Evolutionary conservation across 2,329 filamentous ascomycete species (phyloP), one percentile per base, ranked within the genome.

Genomic region (Ceratocystiopsis minuta): DNA sequence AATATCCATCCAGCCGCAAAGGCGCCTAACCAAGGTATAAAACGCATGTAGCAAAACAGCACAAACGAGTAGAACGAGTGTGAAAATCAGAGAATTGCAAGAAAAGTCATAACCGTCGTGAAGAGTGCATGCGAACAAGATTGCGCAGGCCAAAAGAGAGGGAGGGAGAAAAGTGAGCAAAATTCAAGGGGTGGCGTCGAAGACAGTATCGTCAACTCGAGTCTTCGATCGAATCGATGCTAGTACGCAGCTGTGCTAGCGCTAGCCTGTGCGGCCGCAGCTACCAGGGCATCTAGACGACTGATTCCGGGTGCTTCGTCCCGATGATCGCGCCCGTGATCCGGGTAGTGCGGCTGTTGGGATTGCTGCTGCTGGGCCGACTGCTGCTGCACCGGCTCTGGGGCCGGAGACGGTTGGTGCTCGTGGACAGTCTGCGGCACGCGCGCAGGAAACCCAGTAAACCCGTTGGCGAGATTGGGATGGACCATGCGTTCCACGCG

Each of bases 401-500:
- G 20, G 10, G 36, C 5, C 36, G 7, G 16, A 14, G 34, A 44
- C 16, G 40, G 16, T 28, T 38, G 44, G 17, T 45, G 36, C 41
- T 49, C 47, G 35, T 43, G 45, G 5, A 45, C 44, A 1, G 48
- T 49, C 18, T 47, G 49, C 9, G 46, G 46, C 17, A 48, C 42
- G 15, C 47, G 45, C 1, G 43, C 36, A 9, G 49, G 45, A 39
- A 51, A 51, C 5, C 48, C 46, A 1, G 47, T 20, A 24, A 52
- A 52, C 11, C 48, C 50, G 34, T 45, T 46, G n/a, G 42, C 39
- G 2, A 52, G 36, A 48, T 75, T 75, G 3, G 71, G 71, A 43
- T 75, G 70, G 5, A 71, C 61, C 55, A 75, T 72, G 15, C 69
- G 65, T 35, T 73, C 69, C 3, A 72, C 67, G 37, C 58, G 55